Base-by-base conservation (phyloP, 306 rosid genomes). In the Vicia sativa region DNA sequence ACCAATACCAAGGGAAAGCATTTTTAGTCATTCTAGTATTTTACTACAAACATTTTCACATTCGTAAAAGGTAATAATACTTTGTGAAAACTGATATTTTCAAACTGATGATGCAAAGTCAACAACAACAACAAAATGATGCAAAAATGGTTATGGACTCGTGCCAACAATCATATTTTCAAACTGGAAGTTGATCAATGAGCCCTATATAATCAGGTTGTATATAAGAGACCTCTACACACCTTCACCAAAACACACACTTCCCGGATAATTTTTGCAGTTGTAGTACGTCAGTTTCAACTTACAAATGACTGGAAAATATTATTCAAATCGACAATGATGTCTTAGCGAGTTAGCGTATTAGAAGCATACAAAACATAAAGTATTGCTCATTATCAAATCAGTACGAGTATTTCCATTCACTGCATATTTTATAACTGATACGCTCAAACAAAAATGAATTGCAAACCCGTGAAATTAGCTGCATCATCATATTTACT, bases 301-400 rank as follows among this genome's bases (percentile, higher is more conserved):
- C 16, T 42, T 21, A 49, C 34, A 42, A 10, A 16, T 13, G 61
- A 65, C 31, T 56, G 25, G 52, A 52, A 43, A 65, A 25, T 12
- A 46, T 11, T 25, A 54, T 60, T 35, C 1, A 0, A 53, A 56
- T 62, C 26, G 19, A 41, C 41, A 25, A 39, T 19, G 11, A 59
- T 25, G 48, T 25, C 58, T 9, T 49, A 29, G 5, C 16, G 13
- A n/a, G 62, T 62, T 46, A 44, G 5, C 16, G 13, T 19, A 68
- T 62, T 46, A 44, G 15, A 34, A 61, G 65, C 74, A 56, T 14
- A 23, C 39, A 57, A 68, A 45, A 2, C 59, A 79, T 73, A 29
- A 13, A 54, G 54, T 37, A 2, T 19, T 14, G 34, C 39, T 39
- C 16, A 26, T 26, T 55, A 26, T 55, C 29, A n/a, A 9, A 26